Percentiles rank a stretch among this genome's conserved stretches.
Conservation (phyloP, 352 stramenopile species). For the Globisporangium ultimum region DNA sequence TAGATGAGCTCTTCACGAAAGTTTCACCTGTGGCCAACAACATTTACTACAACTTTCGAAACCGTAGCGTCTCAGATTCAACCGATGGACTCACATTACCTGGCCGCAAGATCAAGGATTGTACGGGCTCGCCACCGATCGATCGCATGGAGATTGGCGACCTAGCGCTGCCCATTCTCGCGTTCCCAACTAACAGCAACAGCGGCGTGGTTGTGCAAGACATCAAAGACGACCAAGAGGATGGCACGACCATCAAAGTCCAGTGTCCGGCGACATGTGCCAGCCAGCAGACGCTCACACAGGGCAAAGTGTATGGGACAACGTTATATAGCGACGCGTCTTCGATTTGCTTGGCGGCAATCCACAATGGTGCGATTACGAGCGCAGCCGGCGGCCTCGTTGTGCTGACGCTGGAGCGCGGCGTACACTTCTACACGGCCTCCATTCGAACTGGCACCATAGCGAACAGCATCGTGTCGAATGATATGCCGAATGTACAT, state of each 20-base stretch:
- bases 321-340: slow-evolving; percentile 87
- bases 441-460: slow-evolving; percentile 28
- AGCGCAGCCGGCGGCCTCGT: slow-evolving; percentile 46
- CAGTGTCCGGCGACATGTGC: slow-evolving; percentile 66
- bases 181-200: slow-evolving; percentile 13
- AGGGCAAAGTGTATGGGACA: slow-evolving; percentile 52
- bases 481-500: slow-evolving; percentile 30
- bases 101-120: slow-evolving; percentile 86
- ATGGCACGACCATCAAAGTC: slow-evolving; percentile 87
- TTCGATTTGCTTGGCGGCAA: slow-evolving; percentile 89
- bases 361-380: slow-evolving; percentile 84
- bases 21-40: slow-evolving; percentile 81
- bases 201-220: slow-evolving; percentile 12
- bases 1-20: slow-evolving; percentile 86
- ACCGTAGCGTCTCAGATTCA: slow-evolving; percentile 35
- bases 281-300: background rate
- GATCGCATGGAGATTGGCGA: slow-evolving; percentile 78
- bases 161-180: slow-evolving; percentile 34
- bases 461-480: slow-evolving; percentile 57
- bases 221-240: slow-evolving; percentile 84
- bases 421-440: slow-evolving; percentile 28
- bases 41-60: slow-evolving; percentile 91
- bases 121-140: slow-evolving; percentile 86
- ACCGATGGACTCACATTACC: slow-evolving; percentile 43
- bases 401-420: slow-evolving; percentile 67